Percentiles rank a stretch among this genome's conserved stretches.
These are phyloP conservation scores for Fusarium vanettenii DNA, from an alignment of 2,329 filamentous ascomycete genomes.

Conservation along the genomic window DNA sequence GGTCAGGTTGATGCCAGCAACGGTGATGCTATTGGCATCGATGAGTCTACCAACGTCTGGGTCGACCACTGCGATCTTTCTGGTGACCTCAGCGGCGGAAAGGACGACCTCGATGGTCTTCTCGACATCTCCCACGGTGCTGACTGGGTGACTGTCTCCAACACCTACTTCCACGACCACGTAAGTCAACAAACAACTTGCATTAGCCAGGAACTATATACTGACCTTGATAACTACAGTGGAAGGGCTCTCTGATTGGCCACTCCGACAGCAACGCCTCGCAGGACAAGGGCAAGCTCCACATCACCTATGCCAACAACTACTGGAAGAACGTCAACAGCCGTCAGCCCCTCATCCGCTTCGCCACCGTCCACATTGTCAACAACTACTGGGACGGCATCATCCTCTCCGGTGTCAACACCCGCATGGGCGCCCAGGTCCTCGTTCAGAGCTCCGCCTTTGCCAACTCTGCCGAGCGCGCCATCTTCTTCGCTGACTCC, in stretches of 20 bases:
- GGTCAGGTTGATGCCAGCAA: conserved; percentile 64
- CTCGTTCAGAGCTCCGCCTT: conserved; percentile 68
- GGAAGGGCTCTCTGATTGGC: conserved; percentile 69
- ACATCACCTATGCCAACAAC: conserved; percentile 75
- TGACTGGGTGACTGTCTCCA: conserved; percentile 67
- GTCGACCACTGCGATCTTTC: conserved; percentile 75
- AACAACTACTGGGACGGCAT: conserved; percentile 63
- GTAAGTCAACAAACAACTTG: conserved; percentile 11
- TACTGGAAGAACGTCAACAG: conserved; percentile 73
- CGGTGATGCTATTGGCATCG: conserved; percentile 70
- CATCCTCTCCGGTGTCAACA: conserved; percentile 63
- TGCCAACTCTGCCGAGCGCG: conserved; percentile 50
- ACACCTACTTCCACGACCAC: conserved; percentile 48
- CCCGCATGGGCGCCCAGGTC: conserved; percentile 65
- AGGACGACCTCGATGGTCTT: conserved; percentile 78
- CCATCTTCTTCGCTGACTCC: conserved; percentile 55
- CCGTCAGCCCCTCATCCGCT: conserved; percentile 71
- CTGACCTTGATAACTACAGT: conserved; percentile 40
- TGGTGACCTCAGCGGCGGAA: conserved; percentile 68
- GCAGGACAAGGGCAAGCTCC: conserved; percentile 71
- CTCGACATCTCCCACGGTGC: conserved; percentile 71
- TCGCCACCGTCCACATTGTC: conserved; percentile 72
- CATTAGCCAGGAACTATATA: not conserved
- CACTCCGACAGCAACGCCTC: conserved; percentile 67
- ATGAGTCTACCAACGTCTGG: conserved; percentile 70